Conservation (phyloP, 2,329 filamentous ascomycete genomes). For the Ophiostoma tasmaniense region DNA sequence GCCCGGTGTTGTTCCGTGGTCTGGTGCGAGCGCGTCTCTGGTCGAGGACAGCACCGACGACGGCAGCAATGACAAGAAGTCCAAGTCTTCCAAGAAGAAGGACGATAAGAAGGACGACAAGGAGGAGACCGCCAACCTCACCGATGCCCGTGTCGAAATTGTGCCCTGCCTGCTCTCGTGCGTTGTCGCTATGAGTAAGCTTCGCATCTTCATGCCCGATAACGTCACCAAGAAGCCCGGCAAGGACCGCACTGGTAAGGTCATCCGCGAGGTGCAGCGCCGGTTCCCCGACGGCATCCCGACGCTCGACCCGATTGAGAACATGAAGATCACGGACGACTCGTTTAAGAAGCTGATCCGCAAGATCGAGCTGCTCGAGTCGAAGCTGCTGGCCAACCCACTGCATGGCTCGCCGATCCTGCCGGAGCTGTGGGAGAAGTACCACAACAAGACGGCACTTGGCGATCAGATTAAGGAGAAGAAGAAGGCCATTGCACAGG, state of each 20-base stretch:
- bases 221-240: constrained; percentile 63
- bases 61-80: constrained; percentile 1
- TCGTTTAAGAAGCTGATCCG: constrained; percentile 85
- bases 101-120: constrained; percentile 1
- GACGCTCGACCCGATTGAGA: constrained; percentile 83
- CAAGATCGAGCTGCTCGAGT: constrained; percentile 96
- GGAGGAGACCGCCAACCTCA: neutral
- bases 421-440: constrained; percentile 77
- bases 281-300: constrained; percentile 91
- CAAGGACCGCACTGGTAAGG: constrained; percentile 57
- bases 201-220: constrained; percentile 74
- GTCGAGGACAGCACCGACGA: neutral
- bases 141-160: constrained; percentile 56
- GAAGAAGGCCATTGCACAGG: constrained; percentile 79
- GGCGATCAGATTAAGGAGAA: constrained; percentile 73
- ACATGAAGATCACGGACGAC: constrained; percentile 90
- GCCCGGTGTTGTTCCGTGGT: constrained; percentile 55
- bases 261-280: constrained; percentile 67
- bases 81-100: constrained; percentile 7
- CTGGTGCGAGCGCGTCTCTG: neutral
- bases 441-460: constrained; percentile 69
- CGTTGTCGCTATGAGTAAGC: constrained; percentile 73
- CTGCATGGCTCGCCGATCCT: constrained; percentile 84
- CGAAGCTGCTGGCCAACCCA: constrained; percentile 77
- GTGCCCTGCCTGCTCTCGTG: constrained; percentile 82